phyloP scores from a whole-genome alignment of 495 filamentous ascomycete species.

The Aspergillus nanangensis region DNA sequence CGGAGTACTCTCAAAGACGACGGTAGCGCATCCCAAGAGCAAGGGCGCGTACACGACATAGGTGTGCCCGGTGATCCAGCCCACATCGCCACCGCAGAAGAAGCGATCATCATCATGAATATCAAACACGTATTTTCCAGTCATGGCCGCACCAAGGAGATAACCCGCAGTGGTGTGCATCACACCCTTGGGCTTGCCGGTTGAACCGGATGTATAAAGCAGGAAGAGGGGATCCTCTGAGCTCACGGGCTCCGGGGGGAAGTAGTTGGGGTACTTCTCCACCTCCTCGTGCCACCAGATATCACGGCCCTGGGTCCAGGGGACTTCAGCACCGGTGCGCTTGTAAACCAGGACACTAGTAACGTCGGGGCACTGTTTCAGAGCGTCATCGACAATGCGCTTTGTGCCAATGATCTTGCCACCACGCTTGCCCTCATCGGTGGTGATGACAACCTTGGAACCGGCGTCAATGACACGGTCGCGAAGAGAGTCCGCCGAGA shows the following conservation, averaged over 20 bases:
- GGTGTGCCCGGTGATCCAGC: constrained; percentile 99
- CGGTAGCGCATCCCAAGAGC: constrained; percentile 84
- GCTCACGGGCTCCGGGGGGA: constrained; percentile 79
- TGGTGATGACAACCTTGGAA: constrained; percentile 90
- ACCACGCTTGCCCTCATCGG: constrained; percentile 95
- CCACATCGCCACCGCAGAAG: constrained; percentile 98
- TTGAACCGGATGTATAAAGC: constrained; percentile 96
- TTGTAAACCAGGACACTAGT: constrained; percentile 84
- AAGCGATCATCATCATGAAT: constrained; percentile 90
- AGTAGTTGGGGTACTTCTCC: constrained; percentile 89
- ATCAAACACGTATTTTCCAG: constrained; percentile 98
- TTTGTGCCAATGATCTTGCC: constrained; percentile 98
- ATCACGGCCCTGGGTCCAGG: constrained; percentile 85
- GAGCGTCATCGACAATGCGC: constrained; percentile 97
- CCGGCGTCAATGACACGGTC: constrained; percentile 91
- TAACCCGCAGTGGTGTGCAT: constrained; percentile 98
- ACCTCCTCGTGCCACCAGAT: constrained; percentile 98
- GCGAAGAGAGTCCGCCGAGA: constrained; percentile 93
- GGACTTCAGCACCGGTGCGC: constrained; percentile 90
- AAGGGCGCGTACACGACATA: constrained; percentile 98
- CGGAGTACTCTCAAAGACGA: constrained; percentile 98
- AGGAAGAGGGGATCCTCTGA: constrained; percentile 97
- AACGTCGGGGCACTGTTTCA: constrained; percentile 95
- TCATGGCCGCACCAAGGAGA: constrained; percentile 84
- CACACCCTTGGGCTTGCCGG: constrained; percentile 97